phyloP scores from a whole-genome alignment of 768 basidiomycete species.

The Gyrodon lividus region DNA sequence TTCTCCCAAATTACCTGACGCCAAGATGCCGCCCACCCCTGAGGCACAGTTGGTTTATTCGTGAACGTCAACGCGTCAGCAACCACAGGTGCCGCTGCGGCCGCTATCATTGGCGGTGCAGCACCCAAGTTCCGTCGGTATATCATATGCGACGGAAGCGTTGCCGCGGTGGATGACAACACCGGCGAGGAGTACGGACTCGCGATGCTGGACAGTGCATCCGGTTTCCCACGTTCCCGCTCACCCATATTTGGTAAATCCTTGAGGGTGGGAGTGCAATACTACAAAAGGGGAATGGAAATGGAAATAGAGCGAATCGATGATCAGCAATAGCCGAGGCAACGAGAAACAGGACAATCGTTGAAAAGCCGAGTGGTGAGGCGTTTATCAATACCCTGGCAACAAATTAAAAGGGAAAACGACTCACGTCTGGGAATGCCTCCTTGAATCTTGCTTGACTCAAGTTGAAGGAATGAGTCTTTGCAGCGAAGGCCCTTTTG shows the following conservation, averaged over 20 bases:
- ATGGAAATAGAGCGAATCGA: conserved; percentile 14
- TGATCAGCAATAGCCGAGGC: conserved; percentile 10
- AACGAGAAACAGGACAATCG: conserved; percentile 15
- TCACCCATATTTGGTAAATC: conserved; percentile 95
- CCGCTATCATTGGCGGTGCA: conserved; percentile 19
- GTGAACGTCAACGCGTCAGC: conserved; percentile 23
- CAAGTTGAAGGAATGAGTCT: conserved; percentile 87
- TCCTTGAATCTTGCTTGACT: conserved; percentile 78
- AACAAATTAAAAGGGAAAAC: conserved; percentile 13
- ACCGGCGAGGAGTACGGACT: conserved; percentile 15
- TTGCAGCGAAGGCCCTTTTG: conserved; percentile 71
- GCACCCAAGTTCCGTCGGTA: conserved; percentile 19
- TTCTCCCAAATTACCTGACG: conserved; percentile 75
- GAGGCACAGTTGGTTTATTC: conserved; percentile 33
- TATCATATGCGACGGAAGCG: conserved; percentile 19
- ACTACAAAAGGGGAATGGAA: conserved; percentile 43
- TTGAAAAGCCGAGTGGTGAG: conserved; percentile 17
- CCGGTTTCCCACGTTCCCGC: conserved; percentile 60
- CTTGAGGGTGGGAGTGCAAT: conserved; percentile 59
- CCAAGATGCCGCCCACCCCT: conserved; percentile 61
- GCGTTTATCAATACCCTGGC: conserved; percentile 22
- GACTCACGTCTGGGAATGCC: conserved; percentile 83
- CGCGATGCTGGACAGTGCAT: conserved; percentile 18
- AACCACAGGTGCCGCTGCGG: conserved; percentile 2
- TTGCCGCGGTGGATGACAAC: conserved; percentile 20